These are phyloP conservation scores for Jasminum sambac DNA, from an alignment of 257 asterid genomes.

Conservation along the genomic window DNA sequence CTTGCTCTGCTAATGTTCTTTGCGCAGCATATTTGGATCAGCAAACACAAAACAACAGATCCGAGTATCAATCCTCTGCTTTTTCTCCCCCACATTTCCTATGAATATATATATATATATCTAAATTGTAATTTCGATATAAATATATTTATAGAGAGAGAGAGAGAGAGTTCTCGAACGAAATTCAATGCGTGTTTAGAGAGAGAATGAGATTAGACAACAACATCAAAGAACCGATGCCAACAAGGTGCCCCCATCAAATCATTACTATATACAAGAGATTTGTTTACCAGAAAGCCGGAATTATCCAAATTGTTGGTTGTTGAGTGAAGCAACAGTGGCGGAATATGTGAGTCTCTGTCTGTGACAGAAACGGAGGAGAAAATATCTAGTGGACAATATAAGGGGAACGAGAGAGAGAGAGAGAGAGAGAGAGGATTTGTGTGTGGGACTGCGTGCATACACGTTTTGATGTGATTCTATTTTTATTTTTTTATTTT, in stretches of 20 bases:
- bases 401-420: too few species aligned
- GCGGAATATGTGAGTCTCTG: slow-evolving; percentile 9
- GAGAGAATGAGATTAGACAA: not conserved
- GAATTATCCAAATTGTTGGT: slow-evolving; percentile 12
- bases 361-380: slow-evolving; percentile 20
- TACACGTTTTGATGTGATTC: too few species aligned
- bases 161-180: too few species aligned
- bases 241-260: too few species aligned
- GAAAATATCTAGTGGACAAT: not conserved
- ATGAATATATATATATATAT: too few species aligned
- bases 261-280: not conserved
- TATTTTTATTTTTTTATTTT: too few species aligned
- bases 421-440: not conserved
- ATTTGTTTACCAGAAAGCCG: slow-evolving; percentile 6
- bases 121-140: too few species aligned
- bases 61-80: slow-evolving; percentile 23
- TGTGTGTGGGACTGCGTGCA: too few species aligned
- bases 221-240: too few species aligned
- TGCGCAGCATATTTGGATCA: slow-evolving; percentile 32
- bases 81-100: slow-evolving; percentile 26
- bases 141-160: not conserved
- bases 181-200: not conserved
- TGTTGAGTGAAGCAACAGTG: slow-evolving; percentile 23
- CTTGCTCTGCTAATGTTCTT: slow-evolving; percentile 51
- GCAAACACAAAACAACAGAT: slow-evolving; percentile 27